Evolutionary conservation across 2,329 filamentous ascomycete genomes (phyloP), one percentile per base, ranked within the genome.

Genomic region (Samsoniella hepiali): DNA sequence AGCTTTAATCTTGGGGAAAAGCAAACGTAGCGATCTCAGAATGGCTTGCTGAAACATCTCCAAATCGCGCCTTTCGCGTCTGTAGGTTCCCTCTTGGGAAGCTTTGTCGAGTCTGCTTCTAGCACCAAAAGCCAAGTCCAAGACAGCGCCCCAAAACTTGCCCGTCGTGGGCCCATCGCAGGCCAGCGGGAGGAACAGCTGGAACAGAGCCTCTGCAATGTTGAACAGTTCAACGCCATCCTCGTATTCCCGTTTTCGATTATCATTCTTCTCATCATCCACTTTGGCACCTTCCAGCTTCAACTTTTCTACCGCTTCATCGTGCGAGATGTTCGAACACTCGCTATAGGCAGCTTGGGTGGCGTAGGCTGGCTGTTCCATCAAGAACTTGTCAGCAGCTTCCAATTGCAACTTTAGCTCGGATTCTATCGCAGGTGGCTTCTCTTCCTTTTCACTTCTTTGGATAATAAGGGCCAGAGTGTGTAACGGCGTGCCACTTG

Each of bases 91-190:
- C 5, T 53, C 49, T 65, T 69, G 67, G 59, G 56, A 27, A 27
- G 54, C 34, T 2, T 57, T 63, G 27, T 9, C 32, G 13, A 7
- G 7, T 31, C 34, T 27, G 58, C 17, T 67, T 67, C 77, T 76
- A 42, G 63, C 50, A 31, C 29, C 60, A 9, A 22, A 27, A 5
- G 77, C 64, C 5, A 75, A 31, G 2, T 59, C 64, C 62, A 69
- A 69, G 0, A 79, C 45, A n/a, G 78, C 76, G 1, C 78, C 80
- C 80, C 79, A 82, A 60, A 75, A 81, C 61, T 78, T 80, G 5
- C 65, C 64, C 1, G 72, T 71, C 3, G 77, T 81, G 0, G 77
- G 74, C 0, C 74, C 75, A 9, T 74, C 67, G 29, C 74, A 74
- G 1, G 69, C 63, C 0, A 67, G 44, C 0, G 80, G 78, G 8